Conservation (phyloP, 257 asterid genomes). For the Primulina tabacum region DNA sequence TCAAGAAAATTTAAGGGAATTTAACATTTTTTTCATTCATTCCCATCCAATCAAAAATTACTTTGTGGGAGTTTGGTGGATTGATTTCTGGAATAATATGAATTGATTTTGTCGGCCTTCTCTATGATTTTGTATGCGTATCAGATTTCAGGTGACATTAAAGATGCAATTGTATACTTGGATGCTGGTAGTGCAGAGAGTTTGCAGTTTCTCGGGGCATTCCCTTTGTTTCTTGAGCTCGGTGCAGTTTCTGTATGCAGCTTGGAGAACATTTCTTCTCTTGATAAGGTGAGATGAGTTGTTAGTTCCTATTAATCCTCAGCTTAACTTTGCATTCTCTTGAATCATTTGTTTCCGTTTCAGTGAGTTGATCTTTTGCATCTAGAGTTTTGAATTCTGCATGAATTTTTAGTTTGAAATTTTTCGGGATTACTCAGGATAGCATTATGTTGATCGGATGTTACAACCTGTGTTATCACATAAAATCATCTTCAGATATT, state of each 20-base stretch:
- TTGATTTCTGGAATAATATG: no score
- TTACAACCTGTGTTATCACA: slow-evolving; percentile 3
- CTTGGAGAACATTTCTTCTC: slow-evolving; percentile 74
- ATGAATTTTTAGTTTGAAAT: background rate
- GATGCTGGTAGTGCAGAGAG: slow-evolving; percentile 97
- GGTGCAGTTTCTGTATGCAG: slow-evolving; percentile 85
- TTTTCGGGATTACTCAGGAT: slow-evolving; percentile 13
- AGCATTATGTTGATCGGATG: background rate
- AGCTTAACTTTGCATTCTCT: slow-evolving; percentile 5
- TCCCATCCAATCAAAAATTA: no score
- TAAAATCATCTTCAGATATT: background rate
- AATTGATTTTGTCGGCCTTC: slow-evolving; percentile 10
- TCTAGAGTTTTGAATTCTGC: slow-evolving; percentile 2
- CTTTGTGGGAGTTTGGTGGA: no score
- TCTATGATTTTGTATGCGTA: slow-evolving; percentile 8
- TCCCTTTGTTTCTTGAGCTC: slow-evolving; percentile 79
- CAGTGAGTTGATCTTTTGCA: background rate
- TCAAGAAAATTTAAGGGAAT: background rate
- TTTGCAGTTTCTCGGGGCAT: slow-evolving; percentile 80
- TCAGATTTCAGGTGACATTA: slow-evolving; percentile 81
- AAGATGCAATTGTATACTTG: slow-evolving; percentile 68
- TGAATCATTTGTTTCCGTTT: slow-evolving; percentile 6
- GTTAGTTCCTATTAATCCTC: background rate
- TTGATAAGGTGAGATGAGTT: slow-evolving; percentile 56
- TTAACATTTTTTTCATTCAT: no score